phyloP scores from a whole-genome alignment of 2,329 filamentous ascomycete species.

The Claviceps sp. region DNA sequence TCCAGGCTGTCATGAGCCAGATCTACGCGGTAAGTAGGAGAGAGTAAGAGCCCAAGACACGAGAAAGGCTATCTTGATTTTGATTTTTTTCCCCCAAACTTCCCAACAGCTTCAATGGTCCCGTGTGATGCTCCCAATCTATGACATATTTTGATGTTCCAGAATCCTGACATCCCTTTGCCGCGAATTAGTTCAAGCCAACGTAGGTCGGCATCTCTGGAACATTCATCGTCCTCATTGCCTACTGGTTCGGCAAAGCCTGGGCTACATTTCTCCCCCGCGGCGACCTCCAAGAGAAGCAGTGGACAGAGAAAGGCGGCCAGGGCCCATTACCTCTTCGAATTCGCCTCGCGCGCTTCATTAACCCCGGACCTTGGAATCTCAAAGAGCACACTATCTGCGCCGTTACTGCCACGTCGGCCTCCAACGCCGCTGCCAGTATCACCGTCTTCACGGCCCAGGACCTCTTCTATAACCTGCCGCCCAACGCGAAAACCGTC shows the following conservation, averaged over 20 bases:
- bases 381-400: slow-evolving; percentile 44
- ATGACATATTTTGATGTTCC: too few species aligned
- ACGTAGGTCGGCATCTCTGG: slow-evolving; percentile 33
- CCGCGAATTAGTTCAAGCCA: slow-evolving; percentile 33
- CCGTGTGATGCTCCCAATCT: too few species aligned
- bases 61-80: too few species aligned
- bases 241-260: slow-evolving; percentile 37
- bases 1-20: slow-evolving; percentile 41
- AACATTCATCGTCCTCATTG: slow-evolving; percentile 43
- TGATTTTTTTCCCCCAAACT: too few species aligned
- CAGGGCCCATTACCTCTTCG: slow-evolving; percentile 27
- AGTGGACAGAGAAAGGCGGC: slow-evolving; percentile 29
- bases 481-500: slow-evolving; percentile 30
- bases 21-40: slow-evolving; percentile 32
- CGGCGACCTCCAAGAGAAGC: slow-evolving; percentile 32
- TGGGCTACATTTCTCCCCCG: slow-evolving; percentile 22
- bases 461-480: slow-evolving; percentile 36
- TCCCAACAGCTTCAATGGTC: neutral
- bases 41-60: too few species aligned
- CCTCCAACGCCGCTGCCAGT: slow-evolving; percentile 28
- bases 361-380: slow-evolving; percentile 38
- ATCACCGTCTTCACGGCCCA: slow-evolving; percentile 31
- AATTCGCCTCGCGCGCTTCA: slow-evolving; percentile 27
- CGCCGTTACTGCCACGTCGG: slow-evolving; percentile 39
- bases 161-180: neutral